A percentile compares a stretch with the other conserved stretches of the same genome.
Conservation (phyloP, 805 yeast species). For the Dipodascus albidus region DNA sequence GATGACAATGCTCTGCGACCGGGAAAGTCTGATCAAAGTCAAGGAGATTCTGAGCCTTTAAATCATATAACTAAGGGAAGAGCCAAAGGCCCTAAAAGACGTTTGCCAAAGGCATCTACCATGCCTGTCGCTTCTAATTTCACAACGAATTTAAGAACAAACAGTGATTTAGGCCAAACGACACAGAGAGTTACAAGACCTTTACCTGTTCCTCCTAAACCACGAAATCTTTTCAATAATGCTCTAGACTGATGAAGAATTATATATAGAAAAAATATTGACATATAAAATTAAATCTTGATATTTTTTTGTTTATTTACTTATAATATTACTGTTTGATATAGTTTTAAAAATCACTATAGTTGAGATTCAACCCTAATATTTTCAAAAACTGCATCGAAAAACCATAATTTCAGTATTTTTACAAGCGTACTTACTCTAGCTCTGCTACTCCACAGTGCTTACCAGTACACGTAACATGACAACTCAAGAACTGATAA, state of each 20-base stretch:
- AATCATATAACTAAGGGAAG: conserved; percentile 25
- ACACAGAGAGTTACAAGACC: neutral
- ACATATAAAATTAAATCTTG: too few species aligned
- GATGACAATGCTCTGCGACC: conserved; percentile 9
- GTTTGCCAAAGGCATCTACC: conserved; percentile 27
- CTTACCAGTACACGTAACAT: too few species aligned
- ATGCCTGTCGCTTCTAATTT: conserved; percentile 20
- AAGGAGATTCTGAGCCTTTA: conserved; percentile 10
- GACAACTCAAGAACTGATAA: neutral
- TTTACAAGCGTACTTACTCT: too few species aligned
- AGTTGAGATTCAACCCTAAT: neutral
- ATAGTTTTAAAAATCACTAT: neutral
- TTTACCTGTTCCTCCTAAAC: neutral
- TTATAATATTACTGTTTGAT: neutral
- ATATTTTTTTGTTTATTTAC: too few species aligned
- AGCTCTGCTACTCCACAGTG: too few species aligned
- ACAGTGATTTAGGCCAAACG: neutral
- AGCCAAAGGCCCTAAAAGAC: conserved; percentile 30
- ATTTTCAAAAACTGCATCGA: neutral
- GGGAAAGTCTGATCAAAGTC: neutral
- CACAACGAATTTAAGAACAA: conserved; percentile 20
- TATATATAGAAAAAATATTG: too few species aligned
- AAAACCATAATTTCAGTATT: neutral
- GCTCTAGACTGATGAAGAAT: neutral
- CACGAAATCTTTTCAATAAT: neutral